Conservation (phyloP, 257 asterid genomes). For the Primulina huaijiensis region DNA sequence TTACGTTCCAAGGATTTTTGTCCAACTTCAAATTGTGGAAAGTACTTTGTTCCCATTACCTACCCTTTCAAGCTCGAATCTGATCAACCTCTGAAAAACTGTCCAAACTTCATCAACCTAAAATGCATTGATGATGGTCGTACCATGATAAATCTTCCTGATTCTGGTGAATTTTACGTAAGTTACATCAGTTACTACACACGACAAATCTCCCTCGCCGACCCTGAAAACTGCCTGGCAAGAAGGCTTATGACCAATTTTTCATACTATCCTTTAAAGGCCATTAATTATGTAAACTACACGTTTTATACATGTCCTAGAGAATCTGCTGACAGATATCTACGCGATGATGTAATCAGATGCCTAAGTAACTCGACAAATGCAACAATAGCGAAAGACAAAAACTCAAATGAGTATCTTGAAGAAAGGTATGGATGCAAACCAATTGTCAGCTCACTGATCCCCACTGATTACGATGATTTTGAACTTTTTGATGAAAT, state of each 20-base stretch:
- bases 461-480: not conserved
- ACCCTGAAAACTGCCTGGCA: slow-evolving; percentile 31
- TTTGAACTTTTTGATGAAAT: slow-evolving; percentile 3
- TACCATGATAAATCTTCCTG: slow-evolving; percentile 27
- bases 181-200: slow-evolving; percentile 20
- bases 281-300: slow-evolving; percentile 22
- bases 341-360: not conserved
- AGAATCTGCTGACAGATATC: not conserved
- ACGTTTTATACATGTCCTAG: slow-evolving; percentile 32
- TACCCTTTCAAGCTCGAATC: slow-evolving; percentile 42
- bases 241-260: slow-evolving; percentile 29
- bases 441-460: not conserved
- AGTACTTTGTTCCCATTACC: slow-evolving; percentile 3
- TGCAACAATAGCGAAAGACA: not conserved
- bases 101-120: slow-evolving; percentile 27
- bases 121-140: slow-evolving; percentile 26
- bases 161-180: slow-evolving; percentile 33
- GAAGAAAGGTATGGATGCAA: not conserved
- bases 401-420: not conserved
- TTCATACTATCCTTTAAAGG: slow-evolving; percentile 27
- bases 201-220: slow-evolving; percentile 22
- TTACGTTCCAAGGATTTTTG: slow-evolving; percentile 30
- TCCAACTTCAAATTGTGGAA: slow-evolving; percentile 29
- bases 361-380: slow-evolving; percentile 17
- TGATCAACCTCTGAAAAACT: slow-evolving; percentile 20